Evolutionary conservation across 306 rosid genomes (phyloP), one percentile per base, ranked within the genome.

Genomic region (Coriaria nepalensis): DNA sequence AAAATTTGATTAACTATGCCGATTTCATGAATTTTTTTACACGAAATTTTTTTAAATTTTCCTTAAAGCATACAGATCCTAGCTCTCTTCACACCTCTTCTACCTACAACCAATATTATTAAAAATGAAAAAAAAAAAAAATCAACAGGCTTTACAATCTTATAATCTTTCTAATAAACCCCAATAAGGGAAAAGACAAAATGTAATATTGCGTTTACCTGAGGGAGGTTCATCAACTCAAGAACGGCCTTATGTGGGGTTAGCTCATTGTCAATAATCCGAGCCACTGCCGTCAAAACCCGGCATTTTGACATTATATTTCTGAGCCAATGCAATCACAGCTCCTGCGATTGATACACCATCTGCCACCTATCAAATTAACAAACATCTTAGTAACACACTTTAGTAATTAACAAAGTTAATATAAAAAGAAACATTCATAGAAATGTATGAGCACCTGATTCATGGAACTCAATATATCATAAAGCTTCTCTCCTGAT

Each of bases 281-380:
- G 86, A 13, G 97, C 97, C 20, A 88, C 93, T 6, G 93, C 97
- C 0, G 95, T 88, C 71, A 88, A 79, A 65, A 88, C 97, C 97
- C 5, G 97, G 95, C 95, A 88, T 78, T 75, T 88, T 88, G 5
- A 81, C 93, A 2, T 73, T 88, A 48, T 79, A 84, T 57, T 88
- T 88, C 63, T 88, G 93, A 0, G 92, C 95, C 60, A 84, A 59
- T 5, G 97, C 79, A 57, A 88, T 86, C 64, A 88, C 97, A 7
- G 97, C 97, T 65, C 97, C 90, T 2, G 97, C 97, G 0, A 95
- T 88, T 35, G 95, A 79, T 55, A 81, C 87, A 40, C 97, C 97
- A 68, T 84, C 97, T 43, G 90, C 97, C 52, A 88, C 97, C 96
- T 83, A 57, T 40, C 47, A 47, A 47, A 35, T 33, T 20, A 20